Base-by-base conservation (phyloP, 2,329 filamentous ascomycete genomes). In the Metarhizium brunneum region DNA sequence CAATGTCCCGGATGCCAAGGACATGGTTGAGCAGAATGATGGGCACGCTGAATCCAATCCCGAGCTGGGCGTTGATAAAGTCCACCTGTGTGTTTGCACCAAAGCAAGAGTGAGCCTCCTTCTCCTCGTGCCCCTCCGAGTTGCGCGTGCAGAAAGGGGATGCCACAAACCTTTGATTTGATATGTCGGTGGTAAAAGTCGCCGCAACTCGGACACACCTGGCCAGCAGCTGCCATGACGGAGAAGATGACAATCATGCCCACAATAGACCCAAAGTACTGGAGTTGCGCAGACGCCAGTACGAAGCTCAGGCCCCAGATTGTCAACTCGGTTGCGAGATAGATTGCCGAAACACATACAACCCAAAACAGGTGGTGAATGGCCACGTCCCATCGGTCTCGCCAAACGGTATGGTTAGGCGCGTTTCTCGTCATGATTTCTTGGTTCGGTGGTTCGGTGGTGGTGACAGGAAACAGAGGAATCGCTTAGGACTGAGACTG, bases 31-130 rank as follows among this genome's bases (percentile, higher is more conserved):
- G 70, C 68, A 75, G 74, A 2, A 79, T 65, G 2, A 81, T 70
- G 0, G 78, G 78, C 2, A 80, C 70, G 0, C 75, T 73, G 59
- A 81, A 81, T 3, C 75, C 78, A 6, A 79, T 62, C 0, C 77
- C 77, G 59, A 81, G 72, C 61, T 81, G 75, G 2, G 70, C 65
- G 59, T 81, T 81, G 54, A 80, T 69, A 10, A 80, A 70, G 50
- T 80, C 71, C 25, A 78, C 69, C 76, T 80, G 52, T 1, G 6
- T 35, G 10, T 42, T n/a, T 4, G 11, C 2, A 32, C 18, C 56
- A 48, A 25, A 57, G 56, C 47, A 53, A 38, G 42, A 47, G 35
- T 50, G 18, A 20, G 42, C 13, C 20, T 13, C 35, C 25, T 48
- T 35, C 10, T 35, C 10, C 7, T 11, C 32, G 32, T 25, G 4